Percentiles rank a stretch among this genome's conserved stretches.
These are phyloP conservation scores for Xanthoconium purpureum DNA, from an alignment of 768 basidiomycete genomes.

Conservation along the genomic window DNA sequence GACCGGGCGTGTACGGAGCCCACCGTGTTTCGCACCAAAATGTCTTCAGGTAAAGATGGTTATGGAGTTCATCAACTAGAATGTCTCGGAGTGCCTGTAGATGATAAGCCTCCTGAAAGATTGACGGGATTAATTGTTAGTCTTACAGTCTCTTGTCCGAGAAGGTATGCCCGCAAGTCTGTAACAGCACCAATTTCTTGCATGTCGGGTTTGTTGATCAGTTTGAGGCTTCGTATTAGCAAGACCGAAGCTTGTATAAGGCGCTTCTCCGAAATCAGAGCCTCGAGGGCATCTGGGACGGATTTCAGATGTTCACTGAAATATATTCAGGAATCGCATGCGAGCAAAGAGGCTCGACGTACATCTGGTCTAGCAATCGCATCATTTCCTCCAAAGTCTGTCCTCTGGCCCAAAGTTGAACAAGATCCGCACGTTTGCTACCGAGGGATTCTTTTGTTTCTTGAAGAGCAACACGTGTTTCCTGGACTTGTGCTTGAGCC, in stretches of 20 bases:
- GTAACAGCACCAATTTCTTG: conserved; percentile 91
- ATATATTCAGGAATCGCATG: conserved; percentile 15
- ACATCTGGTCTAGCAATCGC: conserved; percentile 93
- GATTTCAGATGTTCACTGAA: conserved; percentile 82
- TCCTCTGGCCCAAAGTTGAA: conserved; percentile 84
- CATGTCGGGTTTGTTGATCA: conserved; percentile 90
- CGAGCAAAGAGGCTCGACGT: conserved; percentile 27
- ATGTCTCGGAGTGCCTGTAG: conserved; percentile 86
- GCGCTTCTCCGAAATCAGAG: conserved; percentile 93
- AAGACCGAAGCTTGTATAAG: conserved; percentile 85
- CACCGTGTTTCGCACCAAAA: conserved; percentile 96
- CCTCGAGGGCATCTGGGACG: conserved; percentile 89
- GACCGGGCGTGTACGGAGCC: conserved; percentile 78
- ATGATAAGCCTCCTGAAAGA: conserved; percentile 6
- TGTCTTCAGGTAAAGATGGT: conserved; percentile 94
- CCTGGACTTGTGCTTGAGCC: conserved; percentile 71
- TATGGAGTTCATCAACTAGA: conserved; percentile 91
- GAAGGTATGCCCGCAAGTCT: conserved; percentile 82
- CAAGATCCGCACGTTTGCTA: conserved; percentile 82
- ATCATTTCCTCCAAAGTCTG: conserved; percentile 96
- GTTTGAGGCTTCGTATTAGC: conserved; percentile 83
- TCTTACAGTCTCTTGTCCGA: conserved; percentile 81
- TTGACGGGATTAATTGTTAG: neutral
- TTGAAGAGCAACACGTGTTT: conserved; percentile 65
- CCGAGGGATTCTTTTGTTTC: conserved; percentile 80